Percentiles rank a stretch among this genome's conserved stretches.
phyloP scores from a whole-genome alignment of 495 filamentous ascomycete genomes.

The Tuber umbilicatum region DNA sequence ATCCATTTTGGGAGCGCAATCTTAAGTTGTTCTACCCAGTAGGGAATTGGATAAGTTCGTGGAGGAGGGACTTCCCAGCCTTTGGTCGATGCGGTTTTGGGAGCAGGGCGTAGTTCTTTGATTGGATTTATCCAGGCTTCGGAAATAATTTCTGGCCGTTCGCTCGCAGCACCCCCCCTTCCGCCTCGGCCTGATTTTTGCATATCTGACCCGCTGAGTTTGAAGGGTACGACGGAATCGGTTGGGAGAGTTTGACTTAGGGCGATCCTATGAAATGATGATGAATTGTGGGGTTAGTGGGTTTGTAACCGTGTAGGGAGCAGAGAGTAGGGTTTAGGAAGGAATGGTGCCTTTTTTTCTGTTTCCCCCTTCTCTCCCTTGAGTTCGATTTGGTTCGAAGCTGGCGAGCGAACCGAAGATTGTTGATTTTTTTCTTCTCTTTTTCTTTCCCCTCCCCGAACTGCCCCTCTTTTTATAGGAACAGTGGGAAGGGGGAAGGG shows the following conservation, averaged over 20 bases:
- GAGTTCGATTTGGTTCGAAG: background rate
- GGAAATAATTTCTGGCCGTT: background rate
- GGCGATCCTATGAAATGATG: background rate
- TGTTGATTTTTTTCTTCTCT: background rate
- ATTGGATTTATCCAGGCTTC: slow-evolving; percentile 12
- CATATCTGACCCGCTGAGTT: background rate
- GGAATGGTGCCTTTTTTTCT: background rate
- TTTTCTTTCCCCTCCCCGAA: background rate
- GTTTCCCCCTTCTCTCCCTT: background rate
- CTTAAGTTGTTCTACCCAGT: slow-evolving; percentile 18
- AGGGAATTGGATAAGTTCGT: slow-evolving; percentile 19
- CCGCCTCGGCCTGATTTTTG: slow-evolving; percentile 2
- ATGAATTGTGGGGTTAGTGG: background rate
- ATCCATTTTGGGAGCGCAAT: slow-evolving; percentile 24
- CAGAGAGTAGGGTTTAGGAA: background rate
- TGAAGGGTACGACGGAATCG: background rate
- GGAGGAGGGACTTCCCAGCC: slow-evolving; percentile 15
- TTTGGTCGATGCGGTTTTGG: background rate
- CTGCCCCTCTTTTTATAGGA: slow-evolving; percentile 2
- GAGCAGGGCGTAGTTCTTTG: background rate
- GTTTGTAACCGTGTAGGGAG: background rate
- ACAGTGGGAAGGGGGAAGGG: background rate
- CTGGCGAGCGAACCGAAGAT: background rate
- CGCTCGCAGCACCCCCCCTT: background rate
- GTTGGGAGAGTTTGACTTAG: background rate